These are phyloP conservation scores for Orbilia quercus DNA, from an alignment of 2,329 filamentous ascomycete species.

Conservation along the genomic window DNA sequence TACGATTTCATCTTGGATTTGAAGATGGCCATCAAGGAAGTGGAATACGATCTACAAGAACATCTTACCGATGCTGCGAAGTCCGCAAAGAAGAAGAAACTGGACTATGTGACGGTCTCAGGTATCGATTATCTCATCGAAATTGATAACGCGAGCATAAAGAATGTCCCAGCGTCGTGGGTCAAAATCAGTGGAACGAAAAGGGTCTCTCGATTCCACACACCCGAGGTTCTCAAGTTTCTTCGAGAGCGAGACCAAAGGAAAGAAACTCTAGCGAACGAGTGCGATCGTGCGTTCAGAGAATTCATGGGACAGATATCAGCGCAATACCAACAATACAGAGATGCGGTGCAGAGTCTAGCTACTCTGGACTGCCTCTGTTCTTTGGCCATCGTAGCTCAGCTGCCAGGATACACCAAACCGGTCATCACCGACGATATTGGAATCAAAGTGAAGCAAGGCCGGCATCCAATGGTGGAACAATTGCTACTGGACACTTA, in stretches of 20 bases:
- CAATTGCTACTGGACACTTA: conserved; percentile 85
- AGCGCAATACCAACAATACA: conserved; percentile 85
- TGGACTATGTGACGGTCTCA: conserved; percentile 83
- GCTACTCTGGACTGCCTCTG: conserved; percentile 89
- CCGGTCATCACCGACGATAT: conserved; percentile 75
- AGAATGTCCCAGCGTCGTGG: conserved; percentile 92
- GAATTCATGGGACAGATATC: conserved; percentile 78
- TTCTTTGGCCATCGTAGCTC: conserved; percentile 84
- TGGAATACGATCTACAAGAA: conserved; percentile 86
- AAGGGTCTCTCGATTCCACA: conserved; percentile 90
- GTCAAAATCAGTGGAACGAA: conserved; percentile 95
- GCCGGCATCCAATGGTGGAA: conserved; percentile 95
- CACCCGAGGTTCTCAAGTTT: conserved; percentile 85
- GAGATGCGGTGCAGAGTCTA: conserved; percentile 86
- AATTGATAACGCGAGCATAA: conserved; percentile 79
- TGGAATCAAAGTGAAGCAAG: conserved; percentile 76
- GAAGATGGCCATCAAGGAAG: conserved; percentile 85
- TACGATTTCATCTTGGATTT: conserved; percentile 89
- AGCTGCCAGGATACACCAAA: conserved; percentile 86
- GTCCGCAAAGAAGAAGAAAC: conserved; percentile 75
- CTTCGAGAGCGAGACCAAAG: conserved; percentile 91
- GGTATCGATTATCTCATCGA: conserved; percentile 93
- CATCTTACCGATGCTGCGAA: conserved; percentile 78
- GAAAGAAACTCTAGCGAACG: conserved; percentile 89
- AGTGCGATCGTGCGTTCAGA: conserved; percentile 85